A percentile compares a stretch with the other conserved stretches of the same genome.
Conservation (phyloP, 1,284 basidiomycete species). For the Lentinula novae-zelandiae region DNA sequence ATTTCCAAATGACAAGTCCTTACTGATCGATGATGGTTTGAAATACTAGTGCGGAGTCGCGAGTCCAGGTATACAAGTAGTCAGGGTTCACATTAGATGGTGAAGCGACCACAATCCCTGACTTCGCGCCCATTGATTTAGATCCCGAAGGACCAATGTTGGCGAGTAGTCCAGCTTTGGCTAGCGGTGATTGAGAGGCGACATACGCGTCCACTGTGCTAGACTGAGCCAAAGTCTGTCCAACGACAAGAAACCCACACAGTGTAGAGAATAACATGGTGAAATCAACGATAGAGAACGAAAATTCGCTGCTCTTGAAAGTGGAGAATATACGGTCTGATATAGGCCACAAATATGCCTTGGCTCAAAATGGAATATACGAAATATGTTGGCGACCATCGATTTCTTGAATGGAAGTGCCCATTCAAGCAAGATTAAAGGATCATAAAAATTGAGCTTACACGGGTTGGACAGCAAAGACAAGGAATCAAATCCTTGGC, state of each 20-base stretch:
- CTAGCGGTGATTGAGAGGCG: constrained; percentile 47
- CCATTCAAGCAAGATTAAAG: not conserved
- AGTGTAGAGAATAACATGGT: constrained; percentile 10
- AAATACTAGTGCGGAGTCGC: constrained; percentile 53
- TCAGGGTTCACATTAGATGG: constrained; percentile 47
- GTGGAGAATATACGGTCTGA: not conserved
- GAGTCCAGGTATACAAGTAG: constrained; percentile 53
- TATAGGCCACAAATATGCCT: not conserved
- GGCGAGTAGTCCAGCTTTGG: constrained; percentile 54
- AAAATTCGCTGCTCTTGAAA: not conserved
- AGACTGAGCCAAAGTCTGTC: constrained; percentile 20
- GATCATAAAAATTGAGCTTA: not conserved
- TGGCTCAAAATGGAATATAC: too few relatives aligned
- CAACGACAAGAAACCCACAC: constrained; percentile 3
- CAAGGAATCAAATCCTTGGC: not conserved
- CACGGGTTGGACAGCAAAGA: not conserved
- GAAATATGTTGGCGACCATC: not conserved
- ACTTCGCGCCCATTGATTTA: constrained; percentile 51
- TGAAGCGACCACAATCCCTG: constrained; percentile 56
- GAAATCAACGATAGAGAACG: not conserved
- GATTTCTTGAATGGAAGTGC: not conserved
- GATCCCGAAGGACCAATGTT: constrained; percentile 62
- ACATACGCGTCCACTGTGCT: constrained; percentile 40
- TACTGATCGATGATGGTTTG: constrained; percentile 47
- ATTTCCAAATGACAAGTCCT: not conserved